A percentile compares a stretch with the other conserved stretches of the same genome.
Conservation (phyloP, 169 alveolate species). For the Plasmodium gonderi region DNA sequence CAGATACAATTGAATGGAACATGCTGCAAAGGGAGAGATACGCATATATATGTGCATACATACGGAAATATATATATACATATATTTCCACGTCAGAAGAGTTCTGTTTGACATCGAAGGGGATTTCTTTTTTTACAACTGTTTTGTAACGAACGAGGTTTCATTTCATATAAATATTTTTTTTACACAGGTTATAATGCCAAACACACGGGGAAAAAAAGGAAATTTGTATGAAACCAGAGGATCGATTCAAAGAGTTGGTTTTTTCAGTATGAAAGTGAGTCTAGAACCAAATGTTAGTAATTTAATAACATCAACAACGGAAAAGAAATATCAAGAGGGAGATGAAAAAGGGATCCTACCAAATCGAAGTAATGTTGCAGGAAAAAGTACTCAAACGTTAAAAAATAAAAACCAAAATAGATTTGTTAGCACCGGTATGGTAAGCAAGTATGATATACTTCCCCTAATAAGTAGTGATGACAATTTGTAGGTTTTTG, state of each 20-base stretch:
- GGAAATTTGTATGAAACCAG: not conserved
- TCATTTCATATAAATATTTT: not conserved
- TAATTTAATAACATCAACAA: slow-evolving; percentile 50
- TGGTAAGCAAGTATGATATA: slow-evolving; percentile 57
- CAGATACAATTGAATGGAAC: not conserved
- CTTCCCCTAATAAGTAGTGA: slow-evolving; percentile 13
- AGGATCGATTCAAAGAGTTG: slow-evolving; percentile 44
- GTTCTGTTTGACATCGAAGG: too few species aligned
- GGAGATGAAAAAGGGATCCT: not conserved
- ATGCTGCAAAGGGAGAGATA: too few species aligned
- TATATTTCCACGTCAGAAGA: too few species aligned
- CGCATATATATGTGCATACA: too few species aligned
- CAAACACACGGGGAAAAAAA: slow-evolving; percentile 33
- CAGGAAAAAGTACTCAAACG: not conserved
- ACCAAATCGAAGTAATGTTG: not conserved
- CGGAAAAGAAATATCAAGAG: slow-evolving; percentile 54
- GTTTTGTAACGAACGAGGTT: not conserved
- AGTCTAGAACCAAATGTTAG: slow-evolving; percentile 65
- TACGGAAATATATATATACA: too few species aligned
- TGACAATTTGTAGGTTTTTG: not conserved
- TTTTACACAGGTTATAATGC: slow-evolving; percentile 45
- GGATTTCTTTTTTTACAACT: not conserved
- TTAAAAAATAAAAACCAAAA: not conserved
- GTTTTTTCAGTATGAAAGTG: slow-evolving; percentile 47
- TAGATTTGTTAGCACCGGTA: not conserved